Base-by-base conservation (phyloP, 2,329 filamentous ascomycete species). In the Plenodomus lindquistii region DNA sequence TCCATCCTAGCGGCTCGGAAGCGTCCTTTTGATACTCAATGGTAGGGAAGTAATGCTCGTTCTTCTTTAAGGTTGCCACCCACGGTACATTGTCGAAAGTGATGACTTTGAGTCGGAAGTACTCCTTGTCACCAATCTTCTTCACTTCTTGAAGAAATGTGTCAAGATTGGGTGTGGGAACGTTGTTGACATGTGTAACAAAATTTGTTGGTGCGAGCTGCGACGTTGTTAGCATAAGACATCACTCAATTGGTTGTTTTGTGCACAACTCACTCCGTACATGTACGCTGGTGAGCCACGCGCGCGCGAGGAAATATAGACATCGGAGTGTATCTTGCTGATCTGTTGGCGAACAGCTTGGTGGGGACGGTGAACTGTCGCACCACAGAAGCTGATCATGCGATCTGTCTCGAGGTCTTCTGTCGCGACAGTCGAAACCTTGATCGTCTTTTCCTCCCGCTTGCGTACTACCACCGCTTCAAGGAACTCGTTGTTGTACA, bases 41-140 rank as follows among this genome's bases (percentile, higher is more conserved):
- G 52, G 85, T 86, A 2, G 84, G 83, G 75, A 86, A 87, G 72
- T 99, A 99, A 74, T 99, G 94, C 70, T 99, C 93, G 63, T 97
- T 97, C 83, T 97, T 97, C 85, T 99, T 99, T 89, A 99, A 96
- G 8, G 94, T 99, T 34, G 95, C 90, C n/a, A 99, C 91, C 91
- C 94, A 99, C 3, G 93, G 93, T 9, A 99, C 91, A 65, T 95
- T 96, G 72, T 99, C 94, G 67, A 99, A 99, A 0, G 94, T 97
- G 72, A 97, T 91, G n/a, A 94, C 91, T 72, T 93, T 92, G 44
- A 99, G 81, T 16, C 94, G 86, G 85, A 99, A 99, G 75, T 99
- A 99, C 2, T 91, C 96, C 67, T 99, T 99, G 64, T 99, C 91
- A 0, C 90, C 89, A 62, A 99, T 97, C 73, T 88, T 86, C 61